Conservation (phyloP, 352 stramenopile species). For the Phytopythium helicoides region DNA sequence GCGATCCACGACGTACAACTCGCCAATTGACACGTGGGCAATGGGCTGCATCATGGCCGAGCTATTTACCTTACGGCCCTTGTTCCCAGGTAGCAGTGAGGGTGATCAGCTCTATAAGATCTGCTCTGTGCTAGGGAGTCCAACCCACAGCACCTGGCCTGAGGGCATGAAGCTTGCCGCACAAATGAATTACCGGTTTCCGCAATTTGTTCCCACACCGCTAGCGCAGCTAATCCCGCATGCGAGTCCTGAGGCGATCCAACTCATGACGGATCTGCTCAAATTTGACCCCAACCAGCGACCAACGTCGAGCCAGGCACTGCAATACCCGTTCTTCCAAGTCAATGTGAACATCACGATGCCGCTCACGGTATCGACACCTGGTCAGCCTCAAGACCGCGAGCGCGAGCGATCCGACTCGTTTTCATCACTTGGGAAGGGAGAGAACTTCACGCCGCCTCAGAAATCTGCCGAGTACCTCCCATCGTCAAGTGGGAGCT, state of each 20-base stretch:
- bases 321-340: slow-evolving; percentile 96
- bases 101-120: slow-evolving; percentile 98
- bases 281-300: slow-evolving; percentile 93
- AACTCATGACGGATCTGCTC: slow-evolving; percentile 92
- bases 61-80: slow-evolving; percentile 92
- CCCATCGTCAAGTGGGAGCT: slow-evolving; percentile 39
- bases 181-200: slow-evolving; percentile 96
- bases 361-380: slow-evolving; percentile 69
- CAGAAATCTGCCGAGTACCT: slow-evolving; percentile 45
- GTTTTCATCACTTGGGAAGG: slow-evolving; percentile 25
- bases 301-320: slow-evolving; percentile 90
- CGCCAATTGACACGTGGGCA: slow-evolving; percentile 96
- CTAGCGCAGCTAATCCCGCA: slow-evolving; percentile 90
- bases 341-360: slow-evolving; percentile 76
- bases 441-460: slow-evolving; percentile 53
- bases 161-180: slow-evolving; percentile 95
- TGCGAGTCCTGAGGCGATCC: slow-evolving; percentile 86
- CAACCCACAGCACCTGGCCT: slow-evolving; percentile 88
- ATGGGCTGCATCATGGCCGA: slow-evolving; percentile 98
- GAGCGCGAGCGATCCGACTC: slow-evolving; percentile 26
- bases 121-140: slow-evolving; percentile 93
- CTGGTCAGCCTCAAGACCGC: slow-evolving; percentile 44
- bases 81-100: slow-evolving; percentile 98
- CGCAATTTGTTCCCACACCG: slow-evolving; percentile 91
- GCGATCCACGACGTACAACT: slow-evolving; percentile 94